These are phyloP conservation scores for Calendula officinalis DNA, from an alignment of 129 eudicot genomes.

Conservation along the genomic window DNA sequence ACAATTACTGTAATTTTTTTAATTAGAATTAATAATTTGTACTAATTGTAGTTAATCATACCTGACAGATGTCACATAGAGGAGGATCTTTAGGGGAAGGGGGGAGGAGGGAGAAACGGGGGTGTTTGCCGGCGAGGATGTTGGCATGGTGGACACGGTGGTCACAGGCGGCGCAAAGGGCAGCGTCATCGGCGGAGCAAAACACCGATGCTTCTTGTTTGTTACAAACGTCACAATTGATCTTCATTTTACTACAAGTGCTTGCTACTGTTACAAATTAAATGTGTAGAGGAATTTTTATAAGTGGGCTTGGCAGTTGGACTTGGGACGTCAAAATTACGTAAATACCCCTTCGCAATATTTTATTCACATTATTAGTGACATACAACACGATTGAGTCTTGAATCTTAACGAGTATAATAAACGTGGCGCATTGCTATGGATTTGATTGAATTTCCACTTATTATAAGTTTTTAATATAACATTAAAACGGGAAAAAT, in stretches of 20 bases:
- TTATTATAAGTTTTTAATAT: no score
- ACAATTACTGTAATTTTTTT: no score
- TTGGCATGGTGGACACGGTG: constrained; percentile 87
- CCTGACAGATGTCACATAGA: constrained; percentile 62
- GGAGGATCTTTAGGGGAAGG: constrained; percentile 57
- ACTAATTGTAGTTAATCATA: not conserved
- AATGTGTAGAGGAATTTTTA: constrained; percentile 9
- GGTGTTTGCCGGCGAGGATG: constrained; percentile 80
- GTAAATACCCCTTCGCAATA: not conserved
- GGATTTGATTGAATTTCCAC: no score
- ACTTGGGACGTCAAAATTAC: not conserved
- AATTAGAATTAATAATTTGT: not conserved
- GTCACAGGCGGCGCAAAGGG: constrained; percentile 79
- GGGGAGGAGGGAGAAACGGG: constrained; percentile 66
- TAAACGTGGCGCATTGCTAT: no score
- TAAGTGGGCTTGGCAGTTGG: constrained; percentile 1
- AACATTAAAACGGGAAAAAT: no score
- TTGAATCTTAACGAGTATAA: no score
- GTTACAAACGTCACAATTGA: constrained; percentile 77
- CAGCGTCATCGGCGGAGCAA: constrained; percentile 79
- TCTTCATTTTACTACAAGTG: constrained; percentile 44
- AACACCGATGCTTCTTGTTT: constrained; percentile 64
- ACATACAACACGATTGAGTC: no score
- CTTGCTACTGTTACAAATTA: not conserved
- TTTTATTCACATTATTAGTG: not conserved